Conservation (phyloP, 2,329 filamentous ascomycete genomes). For the Botrytis medusae region DNA sequence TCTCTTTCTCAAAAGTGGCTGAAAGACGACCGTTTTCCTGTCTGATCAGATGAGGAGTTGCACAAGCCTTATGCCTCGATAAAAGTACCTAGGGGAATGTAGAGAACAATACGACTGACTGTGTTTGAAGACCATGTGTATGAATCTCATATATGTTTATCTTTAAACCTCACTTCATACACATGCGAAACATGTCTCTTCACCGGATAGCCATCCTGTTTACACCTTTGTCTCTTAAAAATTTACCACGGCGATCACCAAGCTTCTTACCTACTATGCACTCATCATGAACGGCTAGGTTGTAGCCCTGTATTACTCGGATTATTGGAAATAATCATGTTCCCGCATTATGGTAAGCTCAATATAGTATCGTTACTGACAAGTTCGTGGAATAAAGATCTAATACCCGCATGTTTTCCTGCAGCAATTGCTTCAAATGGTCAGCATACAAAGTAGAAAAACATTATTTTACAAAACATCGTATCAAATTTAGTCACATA, state of each 20-base stretch:
- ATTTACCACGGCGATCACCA: background rate
- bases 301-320: background rate
- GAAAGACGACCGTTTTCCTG: background rate
- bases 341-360: background rate
- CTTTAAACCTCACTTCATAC: background rate
- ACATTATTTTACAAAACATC: background rate
- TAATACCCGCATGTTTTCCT: background rate
- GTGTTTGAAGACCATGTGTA: background rate
- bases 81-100: background rate
- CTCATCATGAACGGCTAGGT: background rate
- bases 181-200: background rate
- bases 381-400: rapidly evolving
- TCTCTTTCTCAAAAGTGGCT: background rate
- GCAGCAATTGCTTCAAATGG: background rate
- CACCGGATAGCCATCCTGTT: background rate
- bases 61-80: background rate
- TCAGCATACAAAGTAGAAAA: background rate
- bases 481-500: background rate
- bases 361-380: background rate
- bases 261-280: background rate
- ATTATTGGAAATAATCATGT: background rate
- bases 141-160: background rate
- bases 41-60: background rate
- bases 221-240: background rate
- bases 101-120: background rate